Evolutionary conservation across 169 alveolate species (phyloP), one percentile per base, ranked within the genome.

Genomic region (Ichthyophthirius multifiliis): DNA sequence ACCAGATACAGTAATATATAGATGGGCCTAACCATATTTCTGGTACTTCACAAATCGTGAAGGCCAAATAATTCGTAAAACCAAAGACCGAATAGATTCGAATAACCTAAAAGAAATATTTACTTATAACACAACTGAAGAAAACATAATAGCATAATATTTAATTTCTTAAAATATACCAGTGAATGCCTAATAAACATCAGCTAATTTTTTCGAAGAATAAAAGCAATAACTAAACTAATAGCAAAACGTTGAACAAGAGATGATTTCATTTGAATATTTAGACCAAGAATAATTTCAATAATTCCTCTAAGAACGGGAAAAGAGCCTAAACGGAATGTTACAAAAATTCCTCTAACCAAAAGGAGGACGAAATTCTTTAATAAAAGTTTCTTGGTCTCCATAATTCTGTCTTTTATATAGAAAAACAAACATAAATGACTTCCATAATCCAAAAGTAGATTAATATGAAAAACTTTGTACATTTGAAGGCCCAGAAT

Each of bases 401-500:
- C 87, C 90, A 2, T 62, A 89, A 73, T 89, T 89, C 76, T 85
- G 94, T 65, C 43, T 89, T 5, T 27, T 85, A 13, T 85, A 83
- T 55, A 83, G 87, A 55, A 83, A 88, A 45, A 77, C 92, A 75
- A 89, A 89, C 55, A 63, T 73, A 20, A 76, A 83, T 73, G 62
- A 83, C 67, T 39, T 89, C 23, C 75, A 75, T 20, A 83, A 76
- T 48, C 44, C 48, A n/a, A 85, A 83, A 71, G 85, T 91, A n/a
- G 86, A 82, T 45, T 55, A 85, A 13, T 87, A 92, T 71, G 94
- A 92, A 74, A 77, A 89, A 63, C 80, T 89, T 30, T 92, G 87
- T 4, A 92, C 94, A 4, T 91, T 86, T 82, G 96, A 92, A 65
- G 96, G 96, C 0, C 90, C 92, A 32, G 94, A 89, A 73, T 92